A percentile compares a stretch with the other conserved stretches of the same genome.
Evolutionary conservation across 305 asterid species (phyloP).

Genomic region (Solanum hybrid): DNA sequence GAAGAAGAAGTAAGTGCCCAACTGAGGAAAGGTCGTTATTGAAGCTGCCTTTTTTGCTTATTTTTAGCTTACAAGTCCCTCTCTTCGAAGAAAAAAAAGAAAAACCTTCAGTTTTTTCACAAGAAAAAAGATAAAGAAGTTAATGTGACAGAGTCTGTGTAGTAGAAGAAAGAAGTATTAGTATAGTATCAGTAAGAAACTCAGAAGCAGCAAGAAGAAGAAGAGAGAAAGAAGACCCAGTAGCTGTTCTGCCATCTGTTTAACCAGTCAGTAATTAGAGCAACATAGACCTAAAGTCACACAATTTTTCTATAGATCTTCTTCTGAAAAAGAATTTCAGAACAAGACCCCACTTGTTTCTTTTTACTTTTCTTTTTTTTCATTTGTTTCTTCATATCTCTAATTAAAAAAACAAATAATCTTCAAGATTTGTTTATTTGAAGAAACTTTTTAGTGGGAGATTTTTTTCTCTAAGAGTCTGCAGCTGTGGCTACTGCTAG

Average conservation of each 20-base stretch:
- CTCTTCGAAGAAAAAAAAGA: not conserved
- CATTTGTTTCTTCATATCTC: not conserved
- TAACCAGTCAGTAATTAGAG: slow-evolving; percentile 1
- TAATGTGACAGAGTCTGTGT: not conserved
- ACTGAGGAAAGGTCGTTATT: slow-evolving; percentile 5
- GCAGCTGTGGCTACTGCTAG: slow-evolving; percentile 72
- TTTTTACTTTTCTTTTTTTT: not conserved
- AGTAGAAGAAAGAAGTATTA: not conserved
- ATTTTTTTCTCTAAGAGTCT: not conserved
- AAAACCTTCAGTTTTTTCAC: not conserved
- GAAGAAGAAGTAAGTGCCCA: not conserved
- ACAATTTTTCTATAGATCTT: not conserved
- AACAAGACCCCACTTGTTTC: not conserved
- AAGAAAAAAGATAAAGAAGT: not conserved
- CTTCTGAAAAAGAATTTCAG: not conserved
- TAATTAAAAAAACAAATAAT: not conserved
- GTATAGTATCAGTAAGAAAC: slow-evolving; percentile 1
- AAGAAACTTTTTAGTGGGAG: not conserved
- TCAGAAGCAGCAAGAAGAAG: not conserved
- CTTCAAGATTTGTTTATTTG: too few species aligned
- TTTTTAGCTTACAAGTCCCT: not conserved
- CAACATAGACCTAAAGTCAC: not conserved
- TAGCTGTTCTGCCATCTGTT: not conserved
- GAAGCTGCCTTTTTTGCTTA: not conserved
- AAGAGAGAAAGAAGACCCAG: not conserved